Base-by-base conservation (phyloP, 345 rosid genomes). In the Gossypium mustelinum region DNA sequence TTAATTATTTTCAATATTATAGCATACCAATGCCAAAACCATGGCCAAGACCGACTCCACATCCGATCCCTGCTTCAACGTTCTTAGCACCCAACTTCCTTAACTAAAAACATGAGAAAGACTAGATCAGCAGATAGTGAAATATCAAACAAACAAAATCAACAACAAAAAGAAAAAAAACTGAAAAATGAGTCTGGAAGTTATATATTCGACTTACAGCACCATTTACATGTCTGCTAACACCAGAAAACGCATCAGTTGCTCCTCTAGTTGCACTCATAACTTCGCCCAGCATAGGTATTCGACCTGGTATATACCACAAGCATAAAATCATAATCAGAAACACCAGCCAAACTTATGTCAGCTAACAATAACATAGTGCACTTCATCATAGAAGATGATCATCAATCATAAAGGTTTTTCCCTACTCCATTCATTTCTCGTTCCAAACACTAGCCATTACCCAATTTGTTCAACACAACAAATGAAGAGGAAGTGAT, bases 191-290 rank as follows among this genome's bases (percentile, higher is more conserved):
- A 62, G 48, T 54, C 3, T 29, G n/a, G 58, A 75, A 64, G 18
- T 54, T n/a, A 72, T 44, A 70, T 18, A 24, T 77, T 74, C 17
- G 57, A 78, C 89, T 85, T 78, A 95, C 98, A 75, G 91, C 87
- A 6, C 65, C 79, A 72, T 93, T 95, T 6, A 89, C 83, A n/a
- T 90, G 97, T 78, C 86, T 81, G 25, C 87, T 91, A 79, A 72
- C 92, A 45, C 97, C 98, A 11, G 97, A 90, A 77, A 95, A 88
- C 2, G 89, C 97, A 88, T 82, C 84, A 44, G 97, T 91, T 70
- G 99, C 97, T 59, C 98, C 99, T 85, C 98, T 87, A 14, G 97
- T 84, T n/a, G 97, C 96, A 85, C 86, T 86, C 94, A 91, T 85
- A 58, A 95, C 85, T 87, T 93, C 89, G 11, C 85, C 86, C 69